These are phyloP conservation scores for Tricholoma furcatifolium DNA, from an alignment of 768 basidiomycete species.

Conservation along the genomic window DNA sequence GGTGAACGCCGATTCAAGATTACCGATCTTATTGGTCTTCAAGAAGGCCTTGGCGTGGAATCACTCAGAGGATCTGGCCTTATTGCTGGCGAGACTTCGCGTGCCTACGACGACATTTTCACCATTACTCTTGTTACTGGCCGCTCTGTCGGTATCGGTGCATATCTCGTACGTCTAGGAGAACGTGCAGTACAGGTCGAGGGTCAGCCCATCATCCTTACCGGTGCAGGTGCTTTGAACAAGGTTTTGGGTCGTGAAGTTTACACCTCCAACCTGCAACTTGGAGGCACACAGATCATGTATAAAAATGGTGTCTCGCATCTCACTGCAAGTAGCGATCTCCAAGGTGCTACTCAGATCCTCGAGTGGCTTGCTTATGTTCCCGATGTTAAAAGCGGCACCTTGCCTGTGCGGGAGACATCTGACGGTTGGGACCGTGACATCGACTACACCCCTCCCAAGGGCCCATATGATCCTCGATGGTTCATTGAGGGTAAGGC, in stretches of 20 bases:
- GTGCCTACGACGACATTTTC: constrained; percentile 99
- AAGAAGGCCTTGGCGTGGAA: constrained; percentile 97
- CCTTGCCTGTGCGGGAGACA: constrained; percentile 75
- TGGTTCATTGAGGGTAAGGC: constrained; percentile 97
- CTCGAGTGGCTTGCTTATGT: constrained; percentile 94
- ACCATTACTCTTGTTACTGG: constrained; percentile 99
- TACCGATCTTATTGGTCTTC: constrained; percentile 95
- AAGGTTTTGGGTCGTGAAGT: constrained; percentile 99
- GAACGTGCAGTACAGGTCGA: constrained; percentile 98
- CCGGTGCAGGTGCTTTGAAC: constrained; percentile 95
- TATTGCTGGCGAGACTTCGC: constrained; percentile 97
- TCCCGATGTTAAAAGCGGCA: constrained; percentile 76
- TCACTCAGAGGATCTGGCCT: constrained; percentile 94
- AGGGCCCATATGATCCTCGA: constrained; percentile 93
- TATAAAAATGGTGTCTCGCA: constrained; percentile 99
- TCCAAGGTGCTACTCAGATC: constrained; percentile 94
- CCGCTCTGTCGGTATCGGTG: constrained; percentile 98
- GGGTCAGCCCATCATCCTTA: constrained; percentile 98
- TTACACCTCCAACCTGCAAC: constrained; percentile 96
- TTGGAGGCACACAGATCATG: constrained; percentile 99
- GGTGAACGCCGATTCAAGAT: constrained; percentile 93
- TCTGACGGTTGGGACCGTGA: constrained; percentile 89
- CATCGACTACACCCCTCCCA: constrained; percentile 87
- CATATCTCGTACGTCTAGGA: constrained; percentile 96
- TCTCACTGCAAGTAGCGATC: constrained; percentile 89